Evolutionary conservation across 495 filamentous ascomycete genomes (phyloP).

Genomic region (Xylaria intraflava): DNA sequence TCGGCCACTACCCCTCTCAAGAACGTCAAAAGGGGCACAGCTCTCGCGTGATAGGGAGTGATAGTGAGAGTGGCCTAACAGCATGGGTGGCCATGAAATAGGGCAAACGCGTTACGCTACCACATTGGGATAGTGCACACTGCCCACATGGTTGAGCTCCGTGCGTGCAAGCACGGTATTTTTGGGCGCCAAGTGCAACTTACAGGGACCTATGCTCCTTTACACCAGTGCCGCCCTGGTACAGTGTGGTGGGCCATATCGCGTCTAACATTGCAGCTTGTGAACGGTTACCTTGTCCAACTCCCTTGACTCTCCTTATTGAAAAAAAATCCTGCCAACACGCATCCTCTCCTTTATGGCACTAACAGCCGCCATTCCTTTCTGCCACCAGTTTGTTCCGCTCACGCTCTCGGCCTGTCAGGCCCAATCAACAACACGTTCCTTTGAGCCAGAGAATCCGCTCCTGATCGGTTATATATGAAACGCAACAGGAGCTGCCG

Average conservation of each 20-base stretch:
- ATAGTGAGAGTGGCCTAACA: no score
- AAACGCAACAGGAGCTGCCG: conserved; percentile 3
- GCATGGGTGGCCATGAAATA: no score
- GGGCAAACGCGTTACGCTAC: no score
- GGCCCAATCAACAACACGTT: background rate
- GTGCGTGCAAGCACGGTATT: background rate
- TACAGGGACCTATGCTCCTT: background rate
- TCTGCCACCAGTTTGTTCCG: background rate
- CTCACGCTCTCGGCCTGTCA: background rate
- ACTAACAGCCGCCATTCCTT: background rate
- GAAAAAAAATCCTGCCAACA: conserved; percentile 4
- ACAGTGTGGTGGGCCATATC: no score
- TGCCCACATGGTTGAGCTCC: no score
- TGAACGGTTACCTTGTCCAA: background rate
- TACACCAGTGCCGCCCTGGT: no score
- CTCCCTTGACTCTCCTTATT: conserved; percentile 3
- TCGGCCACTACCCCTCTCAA: no score
- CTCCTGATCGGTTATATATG: conserved; percentile 1
- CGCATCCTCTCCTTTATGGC: conserved; percentile 2
- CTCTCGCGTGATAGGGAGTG: no score
- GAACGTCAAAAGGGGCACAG: no score
- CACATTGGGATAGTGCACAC: no score
- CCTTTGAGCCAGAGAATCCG: background rate
- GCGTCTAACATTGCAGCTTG: conserved; percentile 3
- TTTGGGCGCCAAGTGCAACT: conserved; percentile 2